Conservation (phyloP, 2,329 filamentous ascomycete genomes). For the Ophiostoma tasmaniense region DNA sequence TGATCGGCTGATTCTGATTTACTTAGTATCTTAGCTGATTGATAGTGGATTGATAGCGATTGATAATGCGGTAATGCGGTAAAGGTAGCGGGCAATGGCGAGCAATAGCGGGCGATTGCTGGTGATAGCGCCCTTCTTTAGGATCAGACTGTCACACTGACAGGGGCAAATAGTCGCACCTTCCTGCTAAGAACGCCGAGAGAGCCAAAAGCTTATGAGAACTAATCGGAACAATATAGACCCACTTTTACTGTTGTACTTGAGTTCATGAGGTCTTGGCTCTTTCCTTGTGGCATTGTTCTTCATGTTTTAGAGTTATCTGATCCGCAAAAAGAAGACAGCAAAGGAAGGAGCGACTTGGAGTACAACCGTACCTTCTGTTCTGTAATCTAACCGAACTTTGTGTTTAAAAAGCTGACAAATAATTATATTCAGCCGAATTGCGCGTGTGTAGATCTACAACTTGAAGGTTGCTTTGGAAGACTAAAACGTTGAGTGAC, state of each 20-base stretch:
- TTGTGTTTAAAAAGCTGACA: too few species aligned
- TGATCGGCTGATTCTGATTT: conserved; percentile 14
- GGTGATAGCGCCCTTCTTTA: not conserved
- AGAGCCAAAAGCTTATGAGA: not conserved
- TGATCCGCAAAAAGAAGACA: conserved; percentile 11
- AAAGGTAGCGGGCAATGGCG: not conserved
- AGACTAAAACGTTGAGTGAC: too few species aligned
- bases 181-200: not conserved
- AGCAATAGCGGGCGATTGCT: too few species aligned
- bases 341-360: not conserved
- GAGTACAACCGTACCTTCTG: not conserved
- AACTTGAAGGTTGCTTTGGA: too few species aligned
- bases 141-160: not conserved
- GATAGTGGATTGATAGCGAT: conserved; percentile 12
- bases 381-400: not conserved
- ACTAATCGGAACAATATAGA: not conserved
- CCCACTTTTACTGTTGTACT: not conserved
- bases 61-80: not conserved
- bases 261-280: too few species aligned
- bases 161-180: not conserved
- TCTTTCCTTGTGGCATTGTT: not conserved
- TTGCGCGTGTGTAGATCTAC: too few species aligned
- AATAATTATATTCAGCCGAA: too few species aligned
- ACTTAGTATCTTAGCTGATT: conserved; percentile 14
- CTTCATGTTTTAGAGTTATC: conserved; percentile 11